phyloP scores from a whole-genome alignment of 495 filamentous ascomycete species.

The Neurospora terricola region DNA sequence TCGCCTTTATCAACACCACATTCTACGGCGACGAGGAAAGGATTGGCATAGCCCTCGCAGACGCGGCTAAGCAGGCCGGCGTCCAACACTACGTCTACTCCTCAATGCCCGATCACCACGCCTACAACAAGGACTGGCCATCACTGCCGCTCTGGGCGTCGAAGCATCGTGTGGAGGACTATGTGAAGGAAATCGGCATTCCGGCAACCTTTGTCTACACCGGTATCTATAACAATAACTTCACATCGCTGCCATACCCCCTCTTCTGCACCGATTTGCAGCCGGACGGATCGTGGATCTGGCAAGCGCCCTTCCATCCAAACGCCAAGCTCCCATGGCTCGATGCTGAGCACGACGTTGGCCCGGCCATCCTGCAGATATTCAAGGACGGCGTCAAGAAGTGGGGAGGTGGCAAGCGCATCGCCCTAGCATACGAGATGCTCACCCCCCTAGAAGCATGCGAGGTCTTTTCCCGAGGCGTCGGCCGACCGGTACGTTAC shows the following conservation, averaged over 20 bases:
- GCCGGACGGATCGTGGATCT: conserved; percentile 75
- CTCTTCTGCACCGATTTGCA: conserved; percentile 88
- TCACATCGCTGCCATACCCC: conserved; percentile 85
- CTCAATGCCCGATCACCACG: conserved; percentile 90
- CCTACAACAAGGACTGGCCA: conserved; percentile 57
- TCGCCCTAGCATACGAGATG: conserved; percentile 86
- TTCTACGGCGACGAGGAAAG: conserved; percentile 90
- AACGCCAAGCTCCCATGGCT: conserved; percentile 88
- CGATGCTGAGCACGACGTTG: conserved; percentile 93
- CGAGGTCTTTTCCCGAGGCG: conserved; percentile 63
- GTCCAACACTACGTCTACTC: conserved; percentile 91
- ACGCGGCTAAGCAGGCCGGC: conserved; percentile 76
- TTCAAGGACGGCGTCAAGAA: conserved; percentile 85
- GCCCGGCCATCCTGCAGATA: conserved; percentile 87
- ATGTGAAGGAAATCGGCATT: conserved; percentile 71
- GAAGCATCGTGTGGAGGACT: conserved; percentile 87
- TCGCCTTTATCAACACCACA: conserved; percentile 98
- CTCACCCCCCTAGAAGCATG: conserved; percentile 78
- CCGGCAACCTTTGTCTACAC: conserved; percentile 90
- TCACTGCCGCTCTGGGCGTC: conserved; percentile 81
- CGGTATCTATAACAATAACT: conserved; percentile 99
- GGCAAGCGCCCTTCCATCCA: conserved; percentile 90
- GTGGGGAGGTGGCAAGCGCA: conserved; percentile 87
- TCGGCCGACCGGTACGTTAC: conserved; percentile 70
- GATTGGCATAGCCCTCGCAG: conserved; percentile 76